A percentile compares a stretch with the other conserved stretches of the same genome.
These are phyloP conservation scores for Cajanus cajan DNA, from an alignment of 306 rosid species.

Conservation along the genomic window DNA sequence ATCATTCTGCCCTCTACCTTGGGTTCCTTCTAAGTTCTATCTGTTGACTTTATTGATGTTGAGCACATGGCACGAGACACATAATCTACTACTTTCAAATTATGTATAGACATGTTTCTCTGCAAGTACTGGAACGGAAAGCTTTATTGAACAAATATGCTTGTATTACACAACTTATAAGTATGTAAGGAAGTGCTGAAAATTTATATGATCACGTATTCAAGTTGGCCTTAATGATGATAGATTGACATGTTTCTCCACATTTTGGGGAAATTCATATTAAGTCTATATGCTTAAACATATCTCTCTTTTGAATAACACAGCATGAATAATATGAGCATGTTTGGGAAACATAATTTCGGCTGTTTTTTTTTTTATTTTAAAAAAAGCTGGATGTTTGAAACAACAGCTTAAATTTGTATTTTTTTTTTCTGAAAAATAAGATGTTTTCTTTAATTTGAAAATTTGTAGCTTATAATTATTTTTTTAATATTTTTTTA, in stretches of 20 bases:
- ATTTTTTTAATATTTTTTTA: too few relatives aligned
- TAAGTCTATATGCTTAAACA: constrained; percentile 7
- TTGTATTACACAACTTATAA: neutral
- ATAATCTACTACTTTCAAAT: neutral
- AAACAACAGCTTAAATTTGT: too few relatives aligned
- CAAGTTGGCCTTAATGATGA: neutral
- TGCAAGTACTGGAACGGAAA: neutral
- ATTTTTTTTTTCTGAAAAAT: too few relatives aligned
- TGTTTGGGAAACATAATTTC: too few relatives aligned
- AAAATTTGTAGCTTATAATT: too few relatives aligned
- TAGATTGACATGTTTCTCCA: neutral
- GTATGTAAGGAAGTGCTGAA: neutral
- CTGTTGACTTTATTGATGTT: neutral
- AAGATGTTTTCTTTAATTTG: too few relatives aligned
- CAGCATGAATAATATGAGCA: too few relatives aligned
- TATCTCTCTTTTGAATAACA: neutral
- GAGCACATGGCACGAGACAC: neutral
- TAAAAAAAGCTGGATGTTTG: too few relatives aligned
- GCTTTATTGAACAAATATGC: neutral
- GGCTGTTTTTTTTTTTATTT: too few relatives aligned
- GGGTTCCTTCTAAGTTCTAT: neutral
- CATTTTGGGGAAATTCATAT: neutral
- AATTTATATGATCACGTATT: neutral
- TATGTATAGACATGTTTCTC: neutral
- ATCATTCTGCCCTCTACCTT: neutral